A percentile compares a stretch with the other conserved stretches of the same genome.
phyloP scores from a whole-genome alignment of 1,284 basidiomycete species.

The Amylostereum areolatum region DNA sequence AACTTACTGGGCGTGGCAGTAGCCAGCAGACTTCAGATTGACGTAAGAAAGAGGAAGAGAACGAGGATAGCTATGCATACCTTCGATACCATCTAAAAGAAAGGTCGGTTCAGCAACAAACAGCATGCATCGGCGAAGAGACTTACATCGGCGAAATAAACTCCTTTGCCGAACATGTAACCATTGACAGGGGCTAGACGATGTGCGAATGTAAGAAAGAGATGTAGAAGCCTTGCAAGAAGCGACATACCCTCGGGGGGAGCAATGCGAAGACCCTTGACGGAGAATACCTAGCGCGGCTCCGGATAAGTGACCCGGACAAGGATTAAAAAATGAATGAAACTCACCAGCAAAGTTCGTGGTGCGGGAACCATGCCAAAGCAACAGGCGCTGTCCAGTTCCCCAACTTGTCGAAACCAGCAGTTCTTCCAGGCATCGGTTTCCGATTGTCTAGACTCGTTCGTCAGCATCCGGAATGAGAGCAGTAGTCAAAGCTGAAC shows the following conservation, averaged over 20 bases:
- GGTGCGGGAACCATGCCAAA: conserved; percentile 64
- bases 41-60: not conserved
- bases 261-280: conserved; percentile 63
- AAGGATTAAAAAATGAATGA: not conserved
- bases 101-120: not conserved
- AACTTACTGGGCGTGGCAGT: conserved; percentile 47
- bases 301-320: not conserved
- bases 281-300: conserved; percentile 43
- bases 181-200: conserved; percentile 17
- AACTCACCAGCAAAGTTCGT: conserved; percentile 56
- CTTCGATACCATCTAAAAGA: conserved; percentile 57
- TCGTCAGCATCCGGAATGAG: not conserved
- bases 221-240: conserved; percentile 16
- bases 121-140: no score
- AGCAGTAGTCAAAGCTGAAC: not conserved
- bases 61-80: conserved; percentile 18
- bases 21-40: conserved; percentile 43
- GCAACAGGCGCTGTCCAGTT: conserved; percentile 50
- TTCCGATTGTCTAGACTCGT: conserved; percentile 35
- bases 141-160: conserved; percentile 62
- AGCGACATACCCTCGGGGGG: conserved; percentile 50
- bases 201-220: not conserved
- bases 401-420: conserved; percentile 36
- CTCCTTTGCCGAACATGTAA: conserved; percentile 69
- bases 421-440: conserved; percentile 45